phyloP scores from a whole-genome alignment of 768 basidiomycete species.

The Russula abietina region DNA sequence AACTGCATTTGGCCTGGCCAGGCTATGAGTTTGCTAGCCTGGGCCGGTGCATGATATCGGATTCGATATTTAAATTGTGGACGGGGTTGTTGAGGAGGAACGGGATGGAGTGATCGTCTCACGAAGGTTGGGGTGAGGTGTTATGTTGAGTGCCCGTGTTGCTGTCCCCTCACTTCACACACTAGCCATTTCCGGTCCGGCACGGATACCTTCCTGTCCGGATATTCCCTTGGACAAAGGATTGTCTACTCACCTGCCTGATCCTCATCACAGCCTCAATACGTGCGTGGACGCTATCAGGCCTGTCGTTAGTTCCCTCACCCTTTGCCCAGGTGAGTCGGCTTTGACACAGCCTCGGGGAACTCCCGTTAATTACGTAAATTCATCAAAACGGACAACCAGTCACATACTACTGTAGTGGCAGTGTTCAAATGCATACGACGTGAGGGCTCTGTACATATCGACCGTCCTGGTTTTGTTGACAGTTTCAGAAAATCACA shows the following conservation, averaged over 20 bases:
- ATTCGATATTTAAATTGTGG: background rate
- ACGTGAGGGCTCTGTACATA: background rate
- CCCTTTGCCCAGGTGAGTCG: background rate
- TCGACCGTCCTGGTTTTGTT: background rate
- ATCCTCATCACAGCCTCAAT: background rate
- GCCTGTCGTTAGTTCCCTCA: background rate
- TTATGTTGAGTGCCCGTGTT: background rate
- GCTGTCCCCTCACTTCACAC: background rate
- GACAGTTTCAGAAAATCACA: background rate
- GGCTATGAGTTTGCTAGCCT: background rate
- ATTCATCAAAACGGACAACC: background rate
- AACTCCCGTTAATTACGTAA: background rate
- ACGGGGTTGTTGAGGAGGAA: background rate
- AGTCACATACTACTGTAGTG: too few species aligned
- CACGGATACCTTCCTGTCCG: background rate
- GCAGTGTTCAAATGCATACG: background rate
- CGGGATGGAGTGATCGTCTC: conserved; percentile 3
- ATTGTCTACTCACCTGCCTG: background rate
- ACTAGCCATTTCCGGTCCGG: background rate
- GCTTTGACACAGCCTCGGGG: background rate
- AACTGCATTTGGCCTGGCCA: background rate
- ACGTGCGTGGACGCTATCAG: background rate
- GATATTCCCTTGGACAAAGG: background rate
- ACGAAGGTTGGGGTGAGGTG: too few species aligned
- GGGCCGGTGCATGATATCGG: background rate